phyloP scores from a whole-genome alignment of 2,329 filamentous ascomycete species.

The Anthostomella pinea region DNA sequence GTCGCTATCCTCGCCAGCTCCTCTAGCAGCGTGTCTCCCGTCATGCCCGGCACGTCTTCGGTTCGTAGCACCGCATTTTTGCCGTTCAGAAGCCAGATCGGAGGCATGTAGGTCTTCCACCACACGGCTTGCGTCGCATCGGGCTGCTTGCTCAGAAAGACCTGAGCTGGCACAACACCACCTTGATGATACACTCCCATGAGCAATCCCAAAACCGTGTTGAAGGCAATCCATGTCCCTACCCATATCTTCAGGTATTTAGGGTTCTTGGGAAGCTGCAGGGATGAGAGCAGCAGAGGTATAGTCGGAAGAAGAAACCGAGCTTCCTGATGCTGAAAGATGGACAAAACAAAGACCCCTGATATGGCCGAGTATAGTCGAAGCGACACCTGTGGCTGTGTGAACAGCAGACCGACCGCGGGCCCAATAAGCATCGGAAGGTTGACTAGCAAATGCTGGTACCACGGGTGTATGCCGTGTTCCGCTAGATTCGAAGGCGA shows the following conservation, averaged over 20 bases:
- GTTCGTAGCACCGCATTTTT: constrained; percentile 71
- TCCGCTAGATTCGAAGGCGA: constrained; percentile 66
- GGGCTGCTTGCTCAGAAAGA: constrained; percentile 68
- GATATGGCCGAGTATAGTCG: constrained; percentile 72
- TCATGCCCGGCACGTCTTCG: constrained; percentile 70
- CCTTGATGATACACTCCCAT: constrained; percentile 85
- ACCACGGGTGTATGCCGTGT: constrained; percentile 76
- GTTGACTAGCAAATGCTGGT: constrained; percentile 72
- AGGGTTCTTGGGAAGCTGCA: constrained; percentile 60
- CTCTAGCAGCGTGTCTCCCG: constrained; percentile 56
- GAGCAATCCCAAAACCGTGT: constrained; percentile 62
- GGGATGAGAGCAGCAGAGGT: constrained; percentile 72
- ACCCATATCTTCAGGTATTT: constrained; percentile 53
- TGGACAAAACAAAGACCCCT: constrained; percentile 66
- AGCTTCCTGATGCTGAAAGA: constrained; percentile 77
- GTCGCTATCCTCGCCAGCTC: constrained; percentile 58
- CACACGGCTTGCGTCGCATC: constrained; percentile 70
- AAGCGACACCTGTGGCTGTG: constrained; percentile 54
- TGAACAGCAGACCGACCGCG: constrained; percentile 59
- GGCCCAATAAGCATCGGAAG: constrained; percentile 71
- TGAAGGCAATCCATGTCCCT: constrained; percentile 66
- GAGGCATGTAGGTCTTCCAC: constrained; percentile 86
- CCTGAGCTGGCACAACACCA: constrained; percentile 71
- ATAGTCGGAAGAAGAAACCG: constrained; percentile 74
- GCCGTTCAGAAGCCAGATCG: constrained; percentile 75